Evolutionary conservation across 257 asterid species (phyloP).

Genomic region (Craterostigma plantagineum): DNA sequence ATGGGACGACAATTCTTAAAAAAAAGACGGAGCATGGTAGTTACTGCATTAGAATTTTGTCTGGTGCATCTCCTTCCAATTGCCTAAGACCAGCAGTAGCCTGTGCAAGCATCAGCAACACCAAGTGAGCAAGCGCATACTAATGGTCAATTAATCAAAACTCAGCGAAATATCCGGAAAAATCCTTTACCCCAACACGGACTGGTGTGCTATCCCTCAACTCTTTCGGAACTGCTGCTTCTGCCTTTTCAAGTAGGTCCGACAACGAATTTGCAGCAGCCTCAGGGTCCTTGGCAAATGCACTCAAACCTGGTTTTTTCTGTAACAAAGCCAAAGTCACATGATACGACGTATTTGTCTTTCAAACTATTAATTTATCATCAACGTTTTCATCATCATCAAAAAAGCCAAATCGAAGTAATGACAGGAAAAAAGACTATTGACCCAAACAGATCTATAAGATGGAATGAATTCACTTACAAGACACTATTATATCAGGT

Average conservation of each 20-base stretch:
- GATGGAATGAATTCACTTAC: no score
- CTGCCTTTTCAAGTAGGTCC: constrained; percentile 44
- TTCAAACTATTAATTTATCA: no score
- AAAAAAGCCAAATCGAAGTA: no score
- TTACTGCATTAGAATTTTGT: no score
- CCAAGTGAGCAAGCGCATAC: background rate
- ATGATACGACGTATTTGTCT: background rate
- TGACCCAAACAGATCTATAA: no score
- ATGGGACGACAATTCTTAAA: no score
- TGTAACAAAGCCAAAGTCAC: constrained; percentile 9
- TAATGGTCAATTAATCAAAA: background rate
- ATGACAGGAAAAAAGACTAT: no score
- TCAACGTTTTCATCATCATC: no score
- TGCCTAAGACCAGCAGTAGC: no score
- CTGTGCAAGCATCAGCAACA: background rate
- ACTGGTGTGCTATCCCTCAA: constrained; percentile 37
- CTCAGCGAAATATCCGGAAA: background rate
- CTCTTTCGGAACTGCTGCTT: constrained; percentile 41
- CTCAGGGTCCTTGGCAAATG: constrained; percentile 36
- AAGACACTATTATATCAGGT: no score
- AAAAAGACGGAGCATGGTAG: background rate
- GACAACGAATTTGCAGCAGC: constrained; percentile 56
- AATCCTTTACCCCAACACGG: constrained; percentile 50
- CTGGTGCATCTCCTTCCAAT: no score
- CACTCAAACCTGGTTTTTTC: constrained; percentile 65